Percentiles rank a stretch among this genome's conserved stretches.
phyloP scores from a whole-genome alignment of 2,329 filamentous ascomycete species.

The Paramyrothecium sp. region DNA sequence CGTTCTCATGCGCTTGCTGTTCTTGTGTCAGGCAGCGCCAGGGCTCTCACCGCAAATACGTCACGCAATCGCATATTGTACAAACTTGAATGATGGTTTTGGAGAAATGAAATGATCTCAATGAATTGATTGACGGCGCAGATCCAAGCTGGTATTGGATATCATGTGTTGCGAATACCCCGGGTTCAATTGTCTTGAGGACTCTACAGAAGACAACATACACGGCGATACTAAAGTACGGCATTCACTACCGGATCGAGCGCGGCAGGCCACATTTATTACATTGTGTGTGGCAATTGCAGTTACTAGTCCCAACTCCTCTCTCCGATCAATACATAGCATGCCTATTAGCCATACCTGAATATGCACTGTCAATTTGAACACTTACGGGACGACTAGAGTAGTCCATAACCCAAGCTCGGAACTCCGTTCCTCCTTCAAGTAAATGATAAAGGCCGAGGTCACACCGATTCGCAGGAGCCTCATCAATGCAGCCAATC shows the following conservation, averaged over 20 bases:
- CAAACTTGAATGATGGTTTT: background rate
- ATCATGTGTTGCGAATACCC: background rate
- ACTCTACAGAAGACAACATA: background rate
- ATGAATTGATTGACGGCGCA: background rate
- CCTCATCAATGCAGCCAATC: background rate
- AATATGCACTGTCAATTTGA: background rate
- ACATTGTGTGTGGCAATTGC: no score
- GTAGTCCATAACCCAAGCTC: background rate
- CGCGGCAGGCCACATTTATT: no score
- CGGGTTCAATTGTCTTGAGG: background rate
- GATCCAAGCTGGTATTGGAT: background rate
- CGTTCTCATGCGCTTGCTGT: no score
- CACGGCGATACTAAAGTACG: background rate
- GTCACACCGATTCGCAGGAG: background rate
- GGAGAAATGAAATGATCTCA: background rate
- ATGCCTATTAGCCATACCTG: no score
- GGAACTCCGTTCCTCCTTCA: background rate
- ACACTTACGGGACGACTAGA: background rate
- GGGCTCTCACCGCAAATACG: background rate
- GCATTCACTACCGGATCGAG: no score
- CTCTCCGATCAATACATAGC: no score
- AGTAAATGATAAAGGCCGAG: background rate
- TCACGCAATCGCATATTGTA: background rate
- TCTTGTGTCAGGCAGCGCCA: no score
- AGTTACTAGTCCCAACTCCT: no score